Conservation (phyloP, 768 basidiomycete genomes). For the Mycena alexandri region DNA sequence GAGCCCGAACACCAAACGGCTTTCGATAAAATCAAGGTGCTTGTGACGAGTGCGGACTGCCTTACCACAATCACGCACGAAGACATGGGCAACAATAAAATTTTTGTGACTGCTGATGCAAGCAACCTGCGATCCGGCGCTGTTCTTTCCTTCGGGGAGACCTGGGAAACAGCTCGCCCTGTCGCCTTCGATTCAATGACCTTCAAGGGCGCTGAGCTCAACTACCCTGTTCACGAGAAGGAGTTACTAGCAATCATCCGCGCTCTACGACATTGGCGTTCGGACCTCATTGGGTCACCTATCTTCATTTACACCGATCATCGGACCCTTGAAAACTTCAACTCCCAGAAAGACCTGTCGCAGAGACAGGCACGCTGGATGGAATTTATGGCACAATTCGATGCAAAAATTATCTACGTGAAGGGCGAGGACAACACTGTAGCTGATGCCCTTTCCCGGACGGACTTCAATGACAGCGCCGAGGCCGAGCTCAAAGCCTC, state of each 20-base stretch:
- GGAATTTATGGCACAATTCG: constrained; percentile 47
- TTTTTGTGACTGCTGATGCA: constrained; percentile 48
- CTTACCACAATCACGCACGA: constrained; percentile 49
- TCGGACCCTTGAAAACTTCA: constrained; percentile 46
- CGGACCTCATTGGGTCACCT: constrained; percentile 28
- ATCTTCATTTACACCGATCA: constrained; percentile 50
- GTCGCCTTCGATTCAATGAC: constrained; percentile 45
- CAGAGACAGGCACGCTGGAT: constrained; percentile 45
- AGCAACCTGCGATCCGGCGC: constrained; percentile 45
- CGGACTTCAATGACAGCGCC: constrained; percentile 4
- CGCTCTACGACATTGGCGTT: constrained; percentile 39
- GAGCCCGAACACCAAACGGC: constrained; percentile 37
- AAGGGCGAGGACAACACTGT: constrained; percentile 45
- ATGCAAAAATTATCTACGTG: constrained; percentile 47
- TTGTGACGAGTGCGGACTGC: constrained; percentile 40
- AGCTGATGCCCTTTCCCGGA: constrained; percentile 48
- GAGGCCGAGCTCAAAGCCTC: background rate
- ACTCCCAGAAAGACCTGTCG: constrained; percentile 44
- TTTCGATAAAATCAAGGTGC: constrained; percentile 45
- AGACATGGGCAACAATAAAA: constrained; percentile 44
- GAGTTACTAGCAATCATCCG: constrained; percentile 46
- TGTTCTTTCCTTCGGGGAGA: constrained; percentile 42
- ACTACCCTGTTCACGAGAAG: constrained; percentile 43
- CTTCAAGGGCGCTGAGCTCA: constrained; percentile 39
- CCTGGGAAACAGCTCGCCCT: constrained; percentile 45